These are phyloP conservation scores for Saitozyma sp. DNA, from an alignment of 768 basidiomycete species.

Conservation along the genomic window DNA sequence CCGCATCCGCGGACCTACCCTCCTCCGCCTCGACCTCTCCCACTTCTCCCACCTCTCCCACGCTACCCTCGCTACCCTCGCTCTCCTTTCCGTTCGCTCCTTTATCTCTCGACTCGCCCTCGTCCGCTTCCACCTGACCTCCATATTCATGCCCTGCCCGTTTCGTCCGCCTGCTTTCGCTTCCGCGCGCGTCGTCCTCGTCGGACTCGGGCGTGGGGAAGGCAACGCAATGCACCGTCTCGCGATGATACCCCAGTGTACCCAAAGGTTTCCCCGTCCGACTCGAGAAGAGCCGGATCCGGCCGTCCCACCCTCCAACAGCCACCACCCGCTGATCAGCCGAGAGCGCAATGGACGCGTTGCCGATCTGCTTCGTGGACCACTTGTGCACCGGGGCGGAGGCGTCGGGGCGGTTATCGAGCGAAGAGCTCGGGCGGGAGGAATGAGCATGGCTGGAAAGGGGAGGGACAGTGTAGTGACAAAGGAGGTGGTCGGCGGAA, in stretches of 20 bases:
- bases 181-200: not conserved
- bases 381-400: constrained; percentile 50
- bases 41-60: too few relatives aligned
- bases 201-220: constrained; percentile 58
- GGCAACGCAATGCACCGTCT: constrained; percentile 69
- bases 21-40: not conserved
- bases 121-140: too few relatives aligned
- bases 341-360: constrained; percentile 71
- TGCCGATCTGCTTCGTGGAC: constrained; percentile 76
- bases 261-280: constrained; percentile 79
- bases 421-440: not conserved
- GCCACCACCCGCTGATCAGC: constrained; percentile 78
- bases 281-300: constrained; percentile 76
- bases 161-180: not conserved
- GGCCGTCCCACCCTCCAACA: constrained; percentile 91
- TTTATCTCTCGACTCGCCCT: too few relatives aligned
- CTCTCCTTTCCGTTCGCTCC: not conserved
- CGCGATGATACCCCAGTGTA: constrained; percentile 77
- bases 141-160: not conserved
- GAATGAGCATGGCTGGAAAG: constrained; percentile 56
- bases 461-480: constrained; percentile 53
- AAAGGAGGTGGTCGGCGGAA: constrained; percentile 71
- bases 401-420: constrained; percentile 40
- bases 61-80: not conserved
- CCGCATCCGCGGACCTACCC: constrained; percentile 9